These are phyloP conservation scores for Xerocomus potaroensis DNA, from an alignment of 768 basidiomycete genomes.

Conservation along the genomic window DNA sequence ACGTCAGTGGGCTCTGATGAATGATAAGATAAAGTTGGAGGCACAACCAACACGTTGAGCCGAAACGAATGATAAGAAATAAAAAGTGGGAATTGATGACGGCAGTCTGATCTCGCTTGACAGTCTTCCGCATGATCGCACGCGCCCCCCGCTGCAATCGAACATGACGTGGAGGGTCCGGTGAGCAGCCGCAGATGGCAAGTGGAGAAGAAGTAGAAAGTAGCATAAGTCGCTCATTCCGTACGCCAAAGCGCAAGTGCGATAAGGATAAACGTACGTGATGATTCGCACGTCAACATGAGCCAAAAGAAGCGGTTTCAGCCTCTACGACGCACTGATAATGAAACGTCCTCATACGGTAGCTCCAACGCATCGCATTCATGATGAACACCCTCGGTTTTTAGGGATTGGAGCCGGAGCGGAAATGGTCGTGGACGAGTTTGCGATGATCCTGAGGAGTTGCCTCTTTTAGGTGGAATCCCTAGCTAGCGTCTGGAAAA, in stretches of 20 bases:
- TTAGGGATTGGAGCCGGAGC: neutral
- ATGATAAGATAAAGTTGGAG: neutral
- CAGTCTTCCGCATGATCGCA: neutral
- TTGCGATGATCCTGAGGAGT: slow-evolving; percentile 9
- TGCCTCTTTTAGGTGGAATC: slow-evolving; percentile 13
- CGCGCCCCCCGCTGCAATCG: neutral
- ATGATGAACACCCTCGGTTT: slow-evolving; percentile 8
- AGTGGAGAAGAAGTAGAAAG: neutral
- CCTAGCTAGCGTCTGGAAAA: neutral
- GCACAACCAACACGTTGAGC: neutral
- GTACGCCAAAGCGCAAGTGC: neutral
- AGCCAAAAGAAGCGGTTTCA: slow-evolving; percentile 1
- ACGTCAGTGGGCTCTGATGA: no score
- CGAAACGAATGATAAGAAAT: slow-evolving; percentile 2
- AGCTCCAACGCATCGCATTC: slow-evolving; percentile 8
- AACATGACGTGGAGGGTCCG: slow-evolving; percentile 12
- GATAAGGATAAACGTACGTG: slow-evolving; percentile 1
- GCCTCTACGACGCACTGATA: neutral
- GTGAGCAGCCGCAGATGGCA: neutral
- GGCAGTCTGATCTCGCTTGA: neutral
- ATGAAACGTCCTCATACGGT: slow-evolving; percentile 12
- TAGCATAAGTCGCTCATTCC: slow-evolving; percentile 11
- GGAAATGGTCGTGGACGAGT: slow-evolving; percentile 17
- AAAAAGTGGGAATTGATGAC: neutral
- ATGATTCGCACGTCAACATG: neutral